phyloP scores from a whole-genome alignment of 345 rosid genomes.

The Melastoma malabathricum region DNA sequence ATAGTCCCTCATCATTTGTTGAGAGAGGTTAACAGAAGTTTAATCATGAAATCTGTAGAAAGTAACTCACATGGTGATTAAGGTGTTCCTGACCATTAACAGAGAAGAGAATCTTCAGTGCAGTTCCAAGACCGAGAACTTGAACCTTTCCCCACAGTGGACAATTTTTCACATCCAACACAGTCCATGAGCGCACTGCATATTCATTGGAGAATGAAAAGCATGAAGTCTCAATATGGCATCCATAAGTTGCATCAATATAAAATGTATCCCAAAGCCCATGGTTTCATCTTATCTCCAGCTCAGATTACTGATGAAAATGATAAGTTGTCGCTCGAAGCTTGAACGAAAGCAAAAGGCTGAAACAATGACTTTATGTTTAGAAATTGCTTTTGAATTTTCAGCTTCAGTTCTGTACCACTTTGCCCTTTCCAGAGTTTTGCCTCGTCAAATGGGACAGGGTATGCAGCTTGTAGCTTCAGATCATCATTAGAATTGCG shows the following conservation, averaged over 20 bases:
- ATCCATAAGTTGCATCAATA: too few species aligned
- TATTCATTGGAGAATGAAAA: neutral
- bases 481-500: constrained; percentile 74
- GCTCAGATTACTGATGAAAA: too few species aligned
- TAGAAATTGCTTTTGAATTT: constrained; percentile 74
- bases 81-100: constrained; percentile 41
- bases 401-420: constrained; percentile 83
- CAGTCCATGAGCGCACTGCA: constrained; percentile 96
- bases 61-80: constrained; percentile 40
- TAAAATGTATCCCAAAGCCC: neutral
- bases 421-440: constrained; percentile 89
- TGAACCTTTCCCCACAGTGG: constrained; percentile 98
- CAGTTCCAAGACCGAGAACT: constrained; percentile 90
- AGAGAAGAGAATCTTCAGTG: constrained; percentile 81
- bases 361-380: constrained; percentile 57
- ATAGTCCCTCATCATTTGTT: neutral
- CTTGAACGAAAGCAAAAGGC: constrained; percentile 1
- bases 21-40: neutral
- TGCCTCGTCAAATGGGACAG: constrained; percentile 94
- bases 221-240: too few species aligned
- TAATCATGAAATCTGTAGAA: neutral
- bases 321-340: neutral
- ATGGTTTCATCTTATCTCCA: too few species aligned
- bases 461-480: constrained; percentile 80
- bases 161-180: constrained; percentile 94